phyloP scores from a whole-genome alignment of 2,329 filamentous ascomycete species.

The Alternaria solani region DNA sequence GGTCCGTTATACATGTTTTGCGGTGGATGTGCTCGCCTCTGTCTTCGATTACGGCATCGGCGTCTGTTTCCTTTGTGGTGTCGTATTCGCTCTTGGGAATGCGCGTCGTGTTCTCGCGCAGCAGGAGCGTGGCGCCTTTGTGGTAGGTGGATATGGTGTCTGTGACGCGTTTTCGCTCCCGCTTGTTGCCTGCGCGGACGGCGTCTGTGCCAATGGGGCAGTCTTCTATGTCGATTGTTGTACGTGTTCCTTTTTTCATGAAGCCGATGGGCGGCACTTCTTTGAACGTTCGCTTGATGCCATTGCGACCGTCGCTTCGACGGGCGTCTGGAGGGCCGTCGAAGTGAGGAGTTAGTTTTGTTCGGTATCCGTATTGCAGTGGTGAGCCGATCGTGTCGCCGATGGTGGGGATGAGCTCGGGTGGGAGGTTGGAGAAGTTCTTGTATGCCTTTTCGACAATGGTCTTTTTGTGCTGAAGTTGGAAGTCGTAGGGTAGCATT shows the following conservation, averaged over 20 bases:
- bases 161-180: constrained; percentile 78
- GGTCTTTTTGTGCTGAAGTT: constrained; percentile 82
- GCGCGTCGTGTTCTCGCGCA: constrained; percentile 84
- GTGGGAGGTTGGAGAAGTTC: constrained; percentile 86
- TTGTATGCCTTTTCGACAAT: constrained; percentile 91
- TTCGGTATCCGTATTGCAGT: constrained; percentile 90
- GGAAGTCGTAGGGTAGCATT: constrained; percentile 89
- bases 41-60: constrained; percentile 61
- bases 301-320: constrained; percentile 57
- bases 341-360: constrained; percentile 97
- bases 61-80: constrained; percentile 34
- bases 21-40: constrained; percentile 72
- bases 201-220: constrained; percentile 93
- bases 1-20: constrained; percentile 89
- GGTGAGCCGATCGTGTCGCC: constrained; percentile 89
- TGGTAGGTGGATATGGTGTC: constrained; percentile 75
- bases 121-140: constrained; percentile 84
- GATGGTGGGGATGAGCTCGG: constrained; percentile 77
- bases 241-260: constrained; percentile 81
- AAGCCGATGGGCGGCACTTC: constrained; percentile 85
- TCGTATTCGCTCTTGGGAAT: constrained; percentile 58
- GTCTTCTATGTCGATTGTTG: constrained; percentile 93
- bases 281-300: constrained; percentile 65
- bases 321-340: constrained; percentile 71
- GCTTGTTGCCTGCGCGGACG: constrained; percentile 78